phyloP scores from a whole-genome alignment of 345 rosid species.

The Draba incana region DNA sequence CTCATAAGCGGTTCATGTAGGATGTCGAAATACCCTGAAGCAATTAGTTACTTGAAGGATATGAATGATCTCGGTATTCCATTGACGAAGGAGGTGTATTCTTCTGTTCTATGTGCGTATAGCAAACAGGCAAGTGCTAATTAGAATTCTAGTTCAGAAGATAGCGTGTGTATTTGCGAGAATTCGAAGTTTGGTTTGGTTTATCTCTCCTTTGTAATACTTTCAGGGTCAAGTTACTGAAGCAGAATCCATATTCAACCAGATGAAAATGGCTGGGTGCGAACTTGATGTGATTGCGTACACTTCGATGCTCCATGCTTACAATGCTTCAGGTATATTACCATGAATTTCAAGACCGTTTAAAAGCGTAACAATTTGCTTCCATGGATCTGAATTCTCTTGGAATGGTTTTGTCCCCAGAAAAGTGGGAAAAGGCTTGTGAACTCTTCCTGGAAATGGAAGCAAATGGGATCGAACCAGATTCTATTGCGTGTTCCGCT shows the following conservation, averaged over 20 bases:
- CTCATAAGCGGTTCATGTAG: constrained; percentile 77
- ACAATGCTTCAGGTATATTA: constrained; percentile 61
- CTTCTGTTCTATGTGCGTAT: constrained; percentile 69
- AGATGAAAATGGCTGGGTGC: constrained; percentile 73
- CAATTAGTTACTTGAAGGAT: constrained; percentile 67
- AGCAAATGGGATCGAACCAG: constrained; percentile 58
- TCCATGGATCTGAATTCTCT: constrained; percentile 30
- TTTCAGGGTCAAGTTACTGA: constrained; percentile 67
- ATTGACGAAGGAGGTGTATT: constrained; percentile 78
- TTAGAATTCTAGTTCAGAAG: constrained; percentile 27
- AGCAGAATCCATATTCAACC: constrained; percentile 77
- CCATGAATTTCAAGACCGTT: constrained; percentile 4
- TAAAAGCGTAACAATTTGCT: constrained; percentile 20
- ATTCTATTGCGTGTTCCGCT: constrained; percentile 75
- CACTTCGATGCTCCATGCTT: constrained; percentile 80
- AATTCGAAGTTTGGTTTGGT: neutral
- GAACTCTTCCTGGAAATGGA: constrained; percentile 80
- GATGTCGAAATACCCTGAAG: constrained; percentile 73
- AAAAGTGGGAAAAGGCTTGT: constrained; percentile 70
- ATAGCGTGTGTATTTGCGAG: constrained; percentile 5
- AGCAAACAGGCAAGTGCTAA: constrained; percentile 72
- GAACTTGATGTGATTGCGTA: constrained; percentile 76
- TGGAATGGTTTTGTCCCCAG: constrained; percentile 46
- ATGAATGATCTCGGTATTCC: constrained; percentile 63
- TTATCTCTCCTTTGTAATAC: neutral